Evolutionary conservation across 148 eudicot genomes (phyloP).

Genomic region (Vaccinium corymbosum): DNA sequence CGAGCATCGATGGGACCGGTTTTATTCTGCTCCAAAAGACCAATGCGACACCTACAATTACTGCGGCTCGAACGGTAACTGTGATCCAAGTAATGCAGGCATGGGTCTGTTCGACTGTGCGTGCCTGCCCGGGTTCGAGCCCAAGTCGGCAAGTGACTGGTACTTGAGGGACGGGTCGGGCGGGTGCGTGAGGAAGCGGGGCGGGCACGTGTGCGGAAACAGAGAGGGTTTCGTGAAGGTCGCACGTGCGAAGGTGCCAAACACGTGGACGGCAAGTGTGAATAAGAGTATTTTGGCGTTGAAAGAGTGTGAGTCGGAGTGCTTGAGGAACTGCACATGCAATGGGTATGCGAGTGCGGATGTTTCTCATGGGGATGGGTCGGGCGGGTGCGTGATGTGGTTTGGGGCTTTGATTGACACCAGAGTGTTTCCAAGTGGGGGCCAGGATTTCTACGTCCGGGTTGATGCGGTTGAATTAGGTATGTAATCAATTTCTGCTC

Average conservation of each 20-base stretch:
- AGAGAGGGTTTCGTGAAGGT: constrained; percentile 48
- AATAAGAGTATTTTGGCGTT: too few species aligned
- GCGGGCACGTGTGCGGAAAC: constrained; percentile 30
- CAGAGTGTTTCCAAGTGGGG: constrained; percentile 29
- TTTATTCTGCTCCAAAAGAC: constrained; percentile 43
- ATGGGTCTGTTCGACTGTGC: constrained; percentile 31
- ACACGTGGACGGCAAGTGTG: constrained; percentile 21
- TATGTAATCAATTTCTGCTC: constrained; percentile 14
- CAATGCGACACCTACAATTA: constrained; percentile 37
- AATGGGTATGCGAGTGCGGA: too few species aligned
- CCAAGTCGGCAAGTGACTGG: constrained; percentile 46
- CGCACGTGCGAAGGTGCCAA: constrained; percentile 40
- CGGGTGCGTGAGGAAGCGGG: constrained; percentile 40
- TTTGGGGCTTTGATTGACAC: constrained; percentile 36
- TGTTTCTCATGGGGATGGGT: background rate
- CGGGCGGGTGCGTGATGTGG: constrained; percentile 32
- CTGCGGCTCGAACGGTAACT: constrained; percentile 33
- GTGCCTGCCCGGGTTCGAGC: constrained; percentile 45
- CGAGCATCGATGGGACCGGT: constrained; percentile 28
- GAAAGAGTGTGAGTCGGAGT: too few species aligned
- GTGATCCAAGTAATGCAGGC: constrained; percentile 19
- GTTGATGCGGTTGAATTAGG: constrained; percentile 44
- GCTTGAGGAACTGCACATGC: too few species aligned
- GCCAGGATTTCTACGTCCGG: constrained; percentile 43
- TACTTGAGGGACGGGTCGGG: constrained; percentile 39